Evolutionary conservation across 2,329 filamentous ascomycete genomes (phyloP), one percentile per base, ranked within the genome.

Genomic region (Exophiala xenobiotica): DNA sequence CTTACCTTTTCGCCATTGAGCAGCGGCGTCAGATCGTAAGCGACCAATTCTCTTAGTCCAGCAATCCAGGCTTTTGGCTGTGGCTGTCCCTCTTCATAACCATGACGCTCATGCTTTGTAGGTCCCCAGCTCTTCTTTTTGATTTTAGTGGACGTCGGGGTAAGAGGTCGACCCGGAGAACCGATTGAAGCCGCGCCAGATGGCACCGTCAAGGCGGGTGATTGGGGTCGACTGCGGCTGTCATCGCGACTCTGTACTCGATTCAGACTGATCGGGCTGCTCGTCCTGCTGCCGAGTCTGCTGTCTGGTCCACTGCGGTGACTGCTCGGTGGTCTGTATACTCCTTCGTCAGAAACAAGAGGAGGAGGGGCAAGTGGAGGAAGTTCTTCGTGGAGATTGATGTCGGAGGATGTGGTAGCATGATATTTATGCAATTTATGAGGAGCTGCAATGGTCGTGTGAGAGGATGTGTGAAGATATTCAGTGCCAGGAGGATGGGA

Each of bases 61-160:
- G 80, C 74, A 52, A 83, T 77, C 81, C 81, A 85, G 8, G 81
- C 80, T 49, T 64, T n/a, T n/a, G n/a, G 65, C 8, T 68, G 24
- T 19, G 19, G 18, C n/a, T 40, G n/a, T 24, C n/a, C 38, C n/a
- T 54, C 49, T 59, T 71, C 62, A 52, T 65, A 37, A 61, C 63
- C 47, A 8, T 52, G 53, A 29, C 51, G 52, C 26, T 58, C 56
- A 33, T 62, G 61, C 33, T 69, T 69, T n/a, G 69, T 70, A 1
- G 72, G 68, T 47, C 75, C 65, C 73, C 73, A 75, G 59, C 70
- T 74, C 51, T 66, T 68, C 44, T 69, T 67, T 59, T 74, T 75
- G 12, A 55, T 38, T 39, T 56, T 62, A 2, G 29, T 46, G 8
- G 58, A 55, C 7, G 48, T 44, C 8, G 59, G 53, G 7, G 58